These are phyloP conservation scores for Picea glauca DNA, from an alignment of 75 land plant species.

Conservation along the genomic window DNA sequence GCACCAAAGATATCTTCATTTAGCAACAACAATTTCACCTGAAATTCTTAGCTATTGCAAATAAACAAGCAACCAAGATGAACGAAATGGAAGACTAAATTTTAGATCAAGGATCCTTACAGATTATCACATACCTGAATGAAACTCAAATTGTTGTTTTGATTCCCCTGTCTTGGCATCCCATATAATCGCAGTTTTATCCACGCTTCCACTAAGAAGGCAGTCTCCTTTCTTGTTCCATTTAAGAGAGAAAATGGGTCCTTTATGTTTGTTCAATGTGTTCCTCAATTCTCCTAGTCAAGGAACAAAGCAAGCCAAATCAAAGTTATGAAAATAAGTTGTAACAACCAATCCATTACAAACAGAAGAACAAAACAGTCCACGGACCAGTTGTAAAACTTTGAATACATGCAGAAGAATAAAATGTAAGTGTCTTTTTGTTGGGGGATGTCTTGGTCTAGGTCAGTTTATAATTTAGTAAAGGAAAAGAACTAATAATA, in stretches of 20 bases:
- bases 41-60: background rate
- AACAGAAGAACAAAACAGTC: no score
- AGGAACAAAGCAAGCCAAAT: background rate
- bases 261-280: constrained; percentile 86
- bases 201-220: constrained; percentile 91
- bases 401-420: no score
- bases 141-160: constrained; percentile 91
- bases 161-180: constrained; percentile 91
- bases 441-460: no score
- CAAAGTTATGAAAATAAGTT: no score
- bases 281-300: constrained; percentile 78
- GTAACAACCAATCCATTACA: no score
- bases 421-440: no score
- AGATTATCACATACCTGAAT: constrained; percentile 55
- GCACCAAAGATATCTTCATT: background rate
- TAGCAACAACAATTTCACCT: background rate
- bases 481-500: no score
- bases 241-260: constrained; percentile 89
- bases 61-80: background rate
- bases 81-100: background rate
- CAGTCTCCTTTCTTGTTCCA: constrained; percentile 99
- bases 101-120: background rate
- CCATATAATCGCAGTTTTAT: constrained; percentile 97
- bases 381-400: no score
- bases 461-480: no score